phyloP scores from a whole-genome alignment of 2,329 filamentous ascomycete genomes.

The Pseudocercospora fijiensis region DNA sequence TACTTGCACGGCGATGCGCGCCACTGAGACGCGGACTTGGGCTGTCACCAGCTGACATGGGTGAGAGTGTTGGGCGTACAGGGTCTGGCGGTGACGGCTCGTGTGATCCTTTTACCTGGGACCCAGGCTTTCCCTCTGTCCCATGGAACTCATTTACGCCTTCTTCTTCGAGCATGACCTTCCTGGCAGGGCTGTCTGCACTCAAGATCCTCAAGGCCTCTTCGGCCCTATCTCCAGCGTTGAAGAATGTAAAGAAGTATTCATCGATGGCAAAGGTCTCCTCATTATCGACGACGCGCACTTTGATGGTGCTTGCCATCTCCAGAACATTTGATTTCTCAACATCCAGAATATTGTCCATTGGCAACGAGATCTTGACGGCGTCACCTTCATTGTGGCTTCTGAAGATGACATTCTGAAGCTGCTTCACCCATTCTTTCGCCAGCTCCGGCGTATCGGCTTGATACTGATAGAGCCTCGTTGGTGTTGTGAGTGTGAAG shows the following conservation, averaged over 20 bases:
- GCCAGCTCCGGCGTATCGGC: constrained; percentile 86
- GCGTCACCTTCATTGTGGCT: constrained; percentile 96
- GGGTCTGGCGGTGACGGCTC: constrained; percentile 34
- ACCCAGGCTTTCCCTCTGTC: constrained; percentile 3
- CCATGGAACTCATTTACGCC: constrained; percentile 10
- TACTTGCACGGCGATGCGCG: constrained; percentile 45
- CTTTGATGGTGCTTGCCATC: constrained; percentile 89
- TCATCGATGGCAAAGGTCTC: constrained; percentile 96
- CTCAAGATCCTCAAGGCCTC: constrained; percentile 62
- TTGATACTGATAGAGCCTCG: constrained; percentile 80
- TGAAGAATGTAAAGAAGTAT: constrained; percentile 98
- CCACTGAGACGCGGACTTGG: constrained; percentile 45
- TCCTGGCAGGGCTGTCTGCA: constrained; percentile 56
- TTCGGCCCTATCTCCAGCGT: constrained; percentile 77
- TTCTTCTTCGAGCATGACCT: constrained; percentile 17
- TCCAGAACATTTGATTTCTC: constrained; percentile 89
- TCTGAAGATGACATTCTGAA: constrained; percentile 92
- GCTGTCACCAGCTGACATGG: constrained; percentile 39
- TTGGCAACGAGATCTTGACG: constrained; percentile 90
- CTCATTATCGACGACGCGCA: constrained; percentile 87
- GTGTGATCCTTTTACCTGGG: constrained; percentile 15
- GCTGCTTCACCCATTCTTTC: constrained; percentile 91
- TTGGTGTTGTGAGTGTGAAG: constrained; percentile 78
- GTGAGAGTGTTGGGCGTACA: constrained; percentile 48
- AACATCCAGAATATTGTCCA: constrained; percentile 85